A percentile compares a stretch with the other conserved stretches of the same genome.
Evolutionary conservation across 305 asterid genomes (phyloP).

Genomic region (Rubia peregrina): DNA sequence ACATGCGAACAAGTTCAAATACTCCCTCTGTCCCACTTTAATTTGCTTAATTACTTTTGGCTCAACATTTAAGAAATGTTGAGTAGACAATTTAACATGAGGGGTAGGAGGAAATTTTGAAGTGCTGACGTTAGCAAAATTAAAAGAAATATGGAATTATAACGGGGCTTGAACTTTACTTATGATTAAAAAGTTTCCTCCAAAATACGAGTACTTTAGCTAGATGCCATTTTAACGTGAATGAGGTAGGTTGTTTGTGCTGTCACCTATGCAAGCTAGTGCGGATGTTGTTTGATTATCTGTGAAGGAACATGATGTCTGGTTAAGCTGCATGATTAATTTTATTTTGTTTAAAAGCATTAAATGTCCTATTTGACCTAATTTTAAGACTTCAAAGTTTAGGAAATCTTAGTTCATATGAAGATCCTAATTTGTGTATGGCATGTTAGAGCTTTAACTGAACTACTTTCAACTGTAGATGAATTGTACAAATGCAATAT

Average conservation of each 20-base stretch:
- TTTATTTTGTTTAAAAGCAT: not conserved
- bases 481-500: not conserved
- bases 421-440: not conserved
- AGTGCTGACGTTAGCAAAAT: no score
- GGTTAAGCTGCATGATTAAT: no score
- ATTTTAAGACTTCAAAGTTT: not conserved
- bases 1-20: no score
- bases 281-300: not conserved
- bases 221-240: not conserved
- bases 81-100: no score
- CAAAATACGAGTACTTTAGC: not conserved
- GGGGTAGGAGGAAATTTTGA: no score
- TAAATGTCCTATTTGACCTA: not conserved
- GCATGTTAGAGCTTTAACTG: not conserved
- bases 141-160: no score
- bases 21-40: no score
- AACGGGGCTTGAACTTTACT: no score
- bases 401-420: not conserved
- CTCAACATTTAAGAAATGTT: no score
- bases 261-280: not conserved
- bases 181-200: no score
- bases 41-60: no score
- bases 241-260: not conserved
- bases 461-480: not conserved
- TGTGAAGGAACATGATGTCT: not conserved